Base-by-base conservation (phyloP, 305 asterid genomes). In the Withania somnifera region DNA sequence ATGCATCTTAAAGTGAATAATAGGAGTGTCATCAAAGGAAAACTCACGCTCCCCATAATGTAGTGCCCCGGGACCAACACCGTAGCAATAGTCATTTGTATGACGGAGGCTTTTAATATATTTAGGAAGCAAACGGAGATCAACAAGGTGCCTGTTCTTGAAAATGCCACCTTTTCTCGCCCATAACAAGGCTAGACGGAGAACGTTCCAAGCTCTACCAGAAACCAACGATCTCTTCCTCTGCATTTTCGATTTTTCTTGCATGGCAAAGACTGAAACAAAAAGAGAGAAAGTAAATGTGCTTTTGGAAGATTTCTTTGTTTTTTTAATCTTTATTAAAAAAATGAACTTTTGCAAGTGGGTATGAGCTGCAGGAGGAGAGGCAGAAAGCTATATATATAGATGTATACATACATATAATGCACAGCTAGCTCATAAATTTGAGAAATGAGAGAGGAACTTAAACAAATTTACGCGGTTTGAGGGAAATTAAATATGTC, bases 41-140 rank as follows among this genome's bases (percentile, higher is more conserved):
- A 95, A 89, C 87, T 95, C 89, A 52, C 88, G 89, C 28, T 95
- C 97, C 2, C 98, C 98, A 36, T 88, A 91, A 14, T 67, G 86
- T 6, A 93, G 89, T 2, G 93, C 87, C 53, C 22, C 81, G n/a
- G n/a, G n/a, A n/a, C n/a, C n/a, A n/a, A n/a, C n/a, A n/a, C n/a
- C n/a, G n/a, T n/a, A n/a, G n/a, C n/a, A n/a, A 20, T 63, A 64
- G 19, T 53, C 81, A 85, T 26, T 80, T 36, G 24, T 38, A 22
- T 60, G 63, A 26, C 83, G 58, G 56, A 93, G 87, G 80, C 79
- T 90, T 14, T 80, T 82, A 14, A 90, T 78, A 4, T 87, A 81
- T 26, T 90, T 92, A 15, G 78, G 84, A 40, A 90, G 78, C 2
- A 69, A 53, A 34, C 84, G 87, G 6, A 89, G 68, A 69, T 83